Evolutionary conservation across 805 yeast genomes (phyloP), one percentile per base, ranked within the genome.

Genomic region (Kazachstania kunashirensis): DNA sequence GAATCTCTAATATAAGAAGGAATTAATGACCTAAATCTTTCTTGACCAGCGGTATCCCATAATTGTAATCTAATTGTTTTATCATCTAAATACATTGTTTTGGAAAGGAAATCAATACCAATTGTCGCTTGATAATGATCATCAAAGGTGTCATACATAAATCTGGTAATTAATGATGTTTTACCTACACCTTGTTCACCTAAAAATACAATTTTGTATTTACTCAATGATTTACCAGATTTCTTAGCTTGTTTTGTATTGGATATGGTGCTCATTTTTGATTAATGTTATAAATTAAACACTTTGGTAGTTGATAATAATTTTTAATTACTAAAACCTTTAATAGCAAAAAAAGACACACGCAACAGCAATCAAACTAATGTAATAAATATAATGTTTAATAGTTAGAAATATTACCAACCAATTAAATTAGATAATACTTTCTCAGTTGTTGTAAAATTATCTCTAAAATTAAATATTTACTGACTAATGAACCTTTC

Each of bases 11-110:
- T 92, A 55, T 92, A 92, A 9, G 95, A 81, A 3, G 98, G 98
- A 39, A 92, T 89, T 57, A 92, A 71, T 13, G 95, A 82, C 53
- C 97, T 70, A 67, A 92, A 92, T 49, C 98, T 67, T 60, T 92
- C 98, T 62, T 88, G 97, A 12, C 97, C 96, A 1, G 95, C 95
- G 4, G 97, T 88, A 58, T 88, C 97, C 97, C 98, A 92, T 40
- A 92, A 66, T 63, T 92, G 98, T 44, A 92, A 70, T 51, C 98
- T 72, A 28, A 92, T 84, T 3, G 98, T 92, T 48, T 89, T 86
- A 60, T 92, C 97, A 48, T 94, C 96, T 34, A 92, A 67, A 59
- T 92, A 92, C 94, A 85, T 84, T 4, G 96, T 86, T 57, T 84
- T 89, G 27, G 94, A 83, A 47, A 92, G 71, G 55, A 92, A 92